These are phyloP conservation scores for Podaxis carcinomalis DNA, from an alignment of 768 basidiomycete species.

Conservation along the genomic window DNA sequence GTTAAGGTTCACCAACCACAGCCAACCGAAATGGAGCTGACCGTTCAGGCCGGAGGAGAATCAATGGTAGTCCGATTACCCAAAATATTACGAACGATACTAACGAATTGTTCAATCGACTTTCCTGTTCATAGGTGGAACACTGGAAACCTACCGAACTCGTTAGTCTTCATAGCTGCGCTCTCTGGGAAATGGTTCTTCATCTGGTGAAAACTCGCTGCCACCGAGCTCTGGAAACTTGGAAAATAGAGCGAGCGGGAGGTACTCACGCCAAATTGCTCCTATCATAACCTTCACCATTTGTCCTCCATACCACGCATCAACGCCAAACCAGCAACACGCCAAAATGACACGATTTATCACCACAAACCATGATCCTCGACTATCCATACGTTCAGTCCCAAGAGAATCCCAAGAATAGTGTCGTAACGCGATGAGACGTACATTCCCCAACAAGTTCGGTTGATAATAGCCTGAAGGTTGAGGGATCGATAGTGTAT, in stretches of 20 bases:
- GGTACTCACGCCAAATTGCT: constrained; percentile 3
- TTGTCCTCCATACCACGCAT: constrained; percentile 6
- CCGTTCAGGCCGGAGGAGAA: background rate
- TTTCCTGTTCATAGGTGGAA: too few relatives aligned
- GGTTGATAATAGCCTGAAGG: constrained; percentile 1
- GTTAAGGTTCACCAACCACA: background rate
- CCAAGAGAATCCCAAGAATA: background rate
- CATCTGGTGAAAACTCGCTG: constrained; percentile 7
- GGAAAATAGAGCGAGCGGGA: background rate
- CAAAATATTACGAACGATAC: constrained; percentile 5
- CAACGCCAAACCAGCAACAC: constrained; percentile 8
- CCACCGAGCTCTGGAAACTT: background rate
- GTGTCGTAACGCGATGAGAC: background rate
- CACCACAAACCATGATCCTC: constrained; percentile 7
- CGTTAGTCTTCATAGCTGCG: background rate
- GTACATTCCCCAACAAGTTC: constrained; percentile 5
- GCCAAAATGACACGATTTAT: constrained; percentile 4
- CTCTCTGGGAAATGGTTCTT: constrained; percentile 1
- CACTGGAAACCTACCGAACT: background rate
- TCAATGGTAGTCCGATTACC: background rate
- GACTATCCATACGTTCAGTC: background rate
- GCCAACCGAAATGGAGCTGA: background rate
- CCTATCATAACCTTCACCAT: constrained; percentile 8
- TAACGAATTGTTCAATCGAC: background rate
- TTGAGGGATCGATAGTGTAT: background rate